These are phyloP conservation scores for Oemleria cerasiformis DNA, from an alignment of 306 rosid species.

Conservation along the genomic window DNA sequence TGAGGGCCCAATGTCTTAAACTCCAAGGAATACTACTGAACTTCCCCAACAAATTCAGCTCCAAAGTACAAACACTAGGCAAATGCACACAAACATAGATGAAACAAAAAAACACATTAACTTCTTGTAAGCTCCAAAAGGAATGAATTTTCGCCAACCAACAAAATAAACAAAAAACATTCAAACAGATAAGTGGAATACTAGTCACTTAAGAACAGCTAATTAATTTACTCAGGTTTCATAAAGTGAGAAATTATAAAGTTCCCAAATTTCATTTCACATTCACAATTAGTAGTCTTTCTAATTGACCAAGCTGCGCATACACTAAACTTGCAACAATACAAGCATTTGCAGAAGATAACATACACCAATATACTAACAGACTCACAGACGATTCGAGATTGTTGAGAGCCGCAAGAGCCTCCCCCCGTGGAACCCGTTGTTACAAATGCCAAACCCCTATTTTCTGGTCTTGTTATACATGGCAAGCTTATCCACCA, in stretches of 20 bases:
- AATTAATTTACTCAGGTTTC: too few relatives aligned
- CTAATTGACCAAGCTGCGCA: neutral
- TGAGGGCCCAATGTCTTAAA: too few relatives aligned
- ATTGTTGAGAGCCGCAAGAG: slow-evolving; percentile 55
- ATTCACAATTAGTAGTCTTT: neutral
- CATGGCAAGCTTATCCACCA: slow-evolving; percentile 63
- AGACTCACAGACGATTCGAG: slow-evolving; percentile 86
- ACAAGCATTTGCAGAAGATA: slow-evolving; percentile 2
- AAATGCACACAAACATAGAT: neutral
- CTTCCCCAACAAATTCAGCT: slow-evolving; percentile 1
- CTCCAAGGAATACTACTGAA: neutral
- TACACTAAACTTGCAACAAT: neutral
- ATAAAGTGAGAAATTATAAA: neutral
- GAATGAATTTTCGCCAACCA: neutral
- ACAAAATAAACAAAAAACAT: neutral
- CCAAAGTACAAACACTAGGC: neutral
- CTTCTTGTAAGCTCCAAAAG: neutral
- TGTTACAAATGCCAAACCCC: slow-evolving; percentile 95
- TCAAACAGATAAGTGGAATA: neutral
- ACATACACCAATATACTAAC: neutral
- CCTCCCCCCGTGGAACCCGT: slow-evolving; percentile 88
- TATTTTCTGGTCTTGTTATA: slow-evolving; percentile 62
- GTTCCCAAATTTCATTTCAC: neutral
- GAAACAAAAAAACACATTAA: neutral
- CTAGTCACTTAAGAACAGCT: too few relatives aligned